phyloP scores from a whole-genome alignment of 129 eudicot species.

The Glebionis coronaria region DNA sequence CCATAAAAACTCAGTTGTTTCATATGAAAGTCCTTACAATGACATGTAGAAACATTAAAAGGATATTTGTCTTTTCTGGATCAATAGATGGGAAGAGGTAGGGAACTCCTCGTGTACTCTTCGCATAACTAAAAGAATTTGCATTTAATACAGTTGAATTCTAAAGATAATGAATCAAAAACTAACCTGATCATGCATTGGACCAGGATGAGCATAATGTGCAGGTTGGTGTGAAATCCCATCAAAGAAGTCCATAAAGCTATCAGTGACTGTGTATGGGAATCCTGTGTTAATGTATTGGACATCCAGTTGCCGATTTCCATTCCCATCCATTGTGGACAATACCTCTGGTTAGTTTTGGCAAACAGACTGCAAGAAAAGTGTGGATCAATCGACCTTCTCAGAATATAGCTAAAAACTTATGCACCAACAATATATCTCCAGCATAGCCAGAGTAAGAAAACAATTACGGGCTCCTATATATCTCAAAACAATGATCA shows the following conservation, averaged over 20 bases:
- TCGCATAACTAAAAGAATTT: constrained; percentile 11
- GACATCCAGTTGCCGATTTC: constrained; percentile 51
- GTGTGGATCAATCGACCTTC: background rate
- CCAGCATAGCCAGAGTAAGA: constrained; percentile 12
- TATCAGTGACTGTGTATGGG: constrained; percentile 51
- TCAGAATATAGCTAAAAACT: background rate
- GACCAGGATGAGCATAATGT: constrained; percentile 52
- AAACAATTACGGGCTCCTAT: background rate
- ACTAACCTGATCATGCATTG: constrained; percentile 58
- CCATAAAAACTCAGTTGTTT: background rate
- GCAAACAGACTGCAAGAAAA: constrained; percentile 28
- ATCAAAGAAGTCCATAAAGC: constrained; percentile 63
- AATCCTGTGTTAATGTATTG: constrained; percentile 60
- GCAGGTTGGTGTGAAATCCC: constrained; percentile 52
- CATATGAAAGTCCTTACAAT: background rate
- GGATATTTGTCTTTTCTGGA: background rate
- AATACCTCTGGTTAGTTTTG: background rate
- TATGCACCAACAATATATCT: background rate
- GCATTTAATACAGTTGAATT: background rate
- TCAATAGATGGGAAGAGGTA: background rate
- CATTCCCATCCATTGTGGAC: constrained; percentile 52
- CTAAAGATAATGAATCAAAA: background rate
- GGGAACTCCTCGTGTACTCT: background rate
- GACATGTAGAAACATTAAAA: background rate
- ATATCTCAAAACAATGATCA: constrained; percentile 5